Conservation (phyloP, 2,329 filamentous ascomycete species). For the Ramularia endophylla region DNA sequence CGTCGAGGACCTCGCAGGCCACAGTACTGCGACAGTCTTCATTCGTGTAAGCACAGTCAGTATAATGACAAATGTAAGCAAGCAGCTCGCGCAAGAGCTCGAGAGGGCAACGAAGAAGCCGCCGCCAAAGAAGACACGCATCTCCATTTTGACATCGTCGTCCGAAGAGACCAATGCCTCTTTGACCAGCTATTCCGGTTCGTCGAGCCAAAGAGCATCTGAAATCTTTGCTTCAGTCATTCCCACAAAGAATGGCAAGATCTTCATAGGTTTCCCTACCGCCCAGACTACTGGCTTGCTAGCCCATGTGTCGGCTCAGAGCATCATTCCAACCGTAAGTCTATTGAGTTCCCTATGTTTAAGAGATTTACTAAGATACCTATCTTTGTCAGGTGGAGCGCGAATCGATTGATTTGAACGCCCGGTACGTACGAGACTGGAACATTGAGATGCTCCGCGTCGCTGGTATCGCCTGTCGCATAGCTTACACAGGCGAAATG, state of each 20-base stretch:
- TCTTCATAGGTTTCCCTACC: constrained; percentile 97
- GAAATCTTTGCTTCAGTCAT: constrained; percentile 89
- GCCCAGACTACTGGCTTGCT: constrained; percentile 93
- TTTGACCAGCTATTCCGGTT: constrained; percentile 46
- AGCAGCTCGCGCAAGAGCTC: constrained; percentile 73
- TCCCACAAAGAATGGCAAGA: constrained; percentile 79
- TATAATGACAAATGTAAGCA: constrained; percentile 68
- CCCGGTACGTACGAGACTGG: constrained; percentile 90
- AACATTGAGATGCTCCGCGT: constrained; percentile 89
- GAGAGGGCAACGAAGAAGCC: constrained; percentile 97
- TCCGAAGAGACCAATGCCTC: constrained; percentile 74
- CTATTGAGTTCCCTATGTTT: too few relatives aligned
- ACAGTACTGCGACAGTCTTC: constrained; percentile 75
- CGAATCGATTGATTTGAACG: constrained; percentile 95
- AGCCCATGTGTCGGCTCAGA: constrained; percentile 91
- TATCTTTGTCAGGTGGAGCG: too few relatives aligned
- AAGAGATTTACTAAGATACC: too few relatives aligned
- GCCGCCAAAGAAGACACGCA: constrained; percentile 77
- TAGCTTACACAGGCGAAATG: constrained; percentile 89
- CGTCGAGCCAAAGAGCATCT: constrained; percentile 50
- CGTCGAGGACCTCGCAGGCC: constrained; percentile 64
- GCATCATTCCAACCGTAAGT: constrained; percentile 92
- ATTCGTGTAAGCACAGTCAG: constrained; percentile 79
- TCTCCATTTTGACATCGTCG: constrained; percentile 85
- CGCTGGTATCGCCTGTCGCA: constrained; percentile 80